Base-by-base conservation (phyloP, 176 grass and related monocot genomes). In the Saccharum spontaneum region DNA sequence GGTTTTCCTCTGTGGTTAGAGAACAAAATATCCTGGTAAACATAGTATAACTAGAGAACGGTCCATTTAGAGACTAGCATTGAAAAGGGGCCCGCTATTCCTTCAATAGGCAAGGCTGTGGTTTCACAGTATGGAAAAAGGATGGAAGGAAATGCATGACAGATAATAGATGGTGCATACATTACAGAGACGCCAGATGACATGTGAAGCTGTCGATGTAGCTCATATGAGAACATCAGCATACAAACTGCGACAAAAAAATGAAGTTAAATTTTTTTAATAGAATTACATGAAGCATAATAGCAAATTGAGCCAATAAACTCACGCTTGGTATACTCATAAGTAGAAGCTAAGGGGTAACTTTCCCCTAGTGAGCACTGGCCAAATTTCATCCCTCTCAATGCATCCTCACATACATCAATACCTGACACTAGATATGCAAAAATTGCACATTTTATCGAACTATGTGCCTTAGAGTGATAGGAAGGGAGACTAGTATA, bases 311-410 rank as follows among this genome's bases (percentile, higher is more conserved):
- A 80, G 77, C 67, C 26, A 85, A 33, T 1, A 90, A 1, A 84
- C 87, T 4, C 93, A 95, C 96, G 49, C 82, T 98, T 98, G 69
- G 93, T 94, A 79, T 92, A 87, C 81, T 95, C 96, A 36, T 98
- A 98, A 50, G 74, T 94, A 46, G 76, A 82, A 72, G 91, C 93
- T 78, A 82, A 88, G 66, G 48, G 87, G 60, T 98, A 92, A 48
- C 30, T 74, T 81, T 23, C 40, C 11, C 33, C 77, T 6, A 44
- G 36, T 76, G 85, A 92, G 36, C 73, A 83, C 28, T 38, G 70
- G 39, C 70, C 78, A 74, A 90, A 79, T 50, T 75, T 92, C 77
- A 84, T 79, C 39, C 85, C 83, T 38, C 82, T 89, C 59, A 94
- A 48, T 60, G 66, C 70, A 73, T 86, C 79, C 86, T 90, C 67